These are phyloP conservation scores for Isochrysis galbana DNA, from an alignment of 78 protist genomes.

Conservation along the genomic window DNA sequence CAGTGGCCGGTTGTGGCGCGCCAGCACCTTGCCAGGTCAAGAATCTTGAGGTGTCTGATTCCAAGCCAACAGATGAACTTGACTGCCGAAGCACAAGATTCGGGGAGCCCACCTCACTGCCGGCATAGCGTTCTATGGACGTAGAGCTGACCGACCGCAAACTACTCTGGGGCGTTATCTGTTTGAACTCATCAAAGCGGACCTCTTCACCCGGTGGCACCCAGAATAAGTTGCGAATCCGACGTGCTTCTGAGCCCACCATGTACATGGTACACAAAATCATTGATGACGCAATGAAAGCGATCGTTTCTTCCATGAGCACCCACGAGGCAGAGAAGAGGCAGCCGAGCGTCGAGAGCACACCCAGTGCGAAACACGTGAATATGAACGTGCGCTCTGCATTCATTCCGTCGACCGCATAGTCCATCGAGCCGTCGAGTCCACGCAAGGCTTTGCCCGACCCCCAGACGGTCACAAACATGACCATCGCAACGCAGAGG, in stretches of 20 bases:
- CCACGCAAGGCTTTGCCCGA: background rate
- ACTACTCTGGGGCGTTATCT: too few species aligned
- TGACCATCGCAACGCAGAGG: conserved; percentile 1
- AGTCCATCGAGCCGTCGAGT: conserved; percentile 4
- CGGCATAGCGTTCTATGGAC: too few species aligned
- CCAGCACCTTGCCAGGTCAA: too few species aligned
- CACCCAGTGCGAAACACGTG: background rate
- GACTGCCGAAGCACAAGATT: too few species aligned
- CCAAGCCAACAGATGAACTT: too few species aligned
- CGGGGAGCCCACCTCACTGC: too few species aligned
- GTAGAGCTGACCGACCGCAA: too few species aligned
- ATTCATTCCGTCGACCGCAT: conserved; percentile 1
- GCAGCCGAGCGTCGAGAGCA: conserved; percentile 25
- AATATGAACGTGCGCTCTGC: background rate
- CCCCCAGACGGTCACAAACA: background rate
- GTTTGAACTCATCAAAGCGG: background rate
- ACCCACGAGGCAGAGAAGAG: background rate
- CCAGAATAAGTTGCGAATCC: background rate
- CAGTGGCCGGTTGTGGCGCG: too few species aligned
- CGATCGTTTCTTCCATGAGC: background rate
- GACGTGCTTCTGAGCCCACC: background rate
- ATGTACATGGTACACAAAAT: background rate
- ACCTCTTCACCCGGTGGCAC: background rate
- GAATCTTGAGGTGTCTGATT: too few species aligned
- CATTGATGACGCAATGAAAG: background rate